Evolutionary conservation across 2,329 filamentous ascomycete species (phyloP).

Genomic region (Diaporthe citriasiana): DNA sequence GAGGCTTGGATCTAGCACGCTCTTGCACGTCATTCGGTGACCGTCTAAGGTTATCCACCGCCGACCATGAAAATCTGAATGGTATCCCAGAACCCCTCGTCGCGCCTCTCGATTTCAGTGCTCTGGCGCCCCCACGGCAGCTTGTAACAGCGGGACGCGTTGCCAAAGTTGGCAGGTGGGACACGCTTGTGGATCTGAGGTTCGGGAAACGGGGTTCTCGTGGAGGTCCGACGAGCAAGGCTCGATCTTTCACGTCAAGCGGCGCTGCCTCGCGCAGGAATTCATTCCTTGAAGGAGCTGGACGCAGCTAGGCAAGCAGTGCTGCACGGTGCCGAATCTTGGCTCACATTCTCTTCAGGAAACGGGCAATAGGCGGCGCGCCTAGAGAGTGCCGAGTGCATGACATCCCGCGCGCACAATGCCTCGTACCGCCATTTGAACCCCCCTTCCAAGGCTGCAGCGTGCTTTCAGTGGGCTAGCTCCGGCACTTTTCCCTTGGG

Average conservation of each 20-base stretch:
- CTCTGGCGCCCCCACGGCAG: slow-evolving; percentile 14
- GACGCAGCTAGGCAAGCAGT: background rate
- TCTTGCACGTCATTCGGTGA: slow-evolving; percentile 17
- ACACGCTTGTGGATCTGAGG: slow-evolving; percentile 31
- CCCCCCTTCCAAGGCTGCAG: background rate
- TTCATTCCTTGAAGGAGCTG: background rate
- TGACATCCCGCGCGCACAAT: slow-evolving; percentile 15
- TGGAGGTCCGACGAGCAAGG: slow-evolving; percentile 20
- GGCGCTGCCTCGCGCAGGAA: slow-evolving; percentile 11
- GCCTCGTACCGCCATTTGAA: slow-evolving; percentile 15
- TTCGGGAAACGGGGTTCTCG: slow-evolving; percentile 30
- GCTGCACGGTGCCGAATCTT: slow-evolving; percentile 16
- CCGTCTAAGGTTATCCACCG: background rate
- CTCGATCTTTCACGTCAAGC: slow-evolving; percentile 18
- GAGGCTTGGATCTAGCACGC: slow-evolving; percentile 29
- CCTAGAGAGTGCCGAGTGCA: background rate
- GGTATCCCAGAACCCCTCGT: background rate
- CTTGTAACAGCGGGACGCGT: slow-evolving; percentile 11
- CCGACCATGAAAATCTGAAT: background rate
- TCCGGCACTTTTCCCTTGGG: slow-evolving; percentile 28
- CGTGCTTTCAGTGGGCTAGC: slow-evolving; percentile 11
- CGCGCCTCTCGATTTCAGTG: background rate
- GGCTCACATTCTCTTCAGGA: background rate
- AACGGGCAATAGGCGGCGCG: background rate
- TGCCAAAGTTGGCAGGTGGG: slow-evolving; percentile 33